Percentiles rank a stretch among this genome's conserved stretches.
Conservation (phyloP, 2,329 filamentous ascomycete species). For the Colletotrichum orbiculare region DNA sequence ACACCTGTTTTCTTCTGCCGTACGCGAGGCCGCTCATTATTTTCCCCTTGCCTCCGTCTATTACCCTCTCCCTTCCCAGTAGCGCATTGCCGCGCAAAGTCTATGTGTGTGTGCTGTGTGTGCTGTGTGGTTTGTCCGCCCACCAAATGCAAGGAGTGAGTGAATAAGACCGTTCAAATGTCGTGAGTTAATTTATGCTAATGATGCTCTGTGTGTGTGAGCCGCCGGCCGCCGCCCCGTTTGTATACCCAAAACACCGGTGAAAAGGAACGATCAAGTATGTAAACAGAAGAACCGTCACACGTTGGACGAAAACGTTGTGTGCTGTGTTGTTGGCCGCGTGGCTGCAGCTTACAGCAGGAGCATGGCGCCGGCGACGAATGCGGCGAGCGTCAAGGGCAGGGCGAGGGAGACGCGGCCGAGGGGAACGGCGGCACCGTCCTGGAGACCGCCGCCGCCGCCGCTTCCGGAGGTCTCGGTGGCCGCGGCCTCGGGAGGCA, state of each 20-base stretch:
- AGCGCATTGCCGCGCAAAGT: conserved; percentile 25
- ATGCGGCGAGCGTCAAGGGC: conserved; percentile 41
- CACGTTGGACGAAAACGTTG: background rate
- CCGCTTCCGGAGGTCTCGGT: conserved; percentile 39
- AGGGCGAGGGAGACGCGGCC: conserved; percentile 37
- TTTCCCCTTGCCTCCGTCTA: conserved; percentile 19
- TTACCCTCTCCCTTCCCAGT: background rate
- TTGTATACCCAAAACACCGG: conserved; percentile 15
- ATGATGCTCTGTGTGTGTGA: conserved; percentile 31
- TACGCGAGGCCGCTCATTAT: conserved; percentile 9
- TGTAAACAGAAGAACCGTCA: conserved; percentile 20
- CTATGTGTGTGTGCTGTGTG: conserved; percentile 25
- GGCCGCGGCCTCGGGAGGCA: conserved; percentile 49
- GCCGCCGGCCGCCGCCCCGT: conserved; percentile 11
- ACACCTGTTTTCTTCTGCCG: conserved; percentile 7
- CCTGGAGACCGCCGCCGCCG: conserved; percentile 48
- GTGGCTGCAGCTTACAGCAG: conserved; percentile 15
- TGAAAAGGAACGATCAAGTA: conserved; percentile 27
- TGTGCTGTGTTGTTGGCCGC: background rate
- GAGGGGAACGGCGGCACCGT: conserved; percentile 43
- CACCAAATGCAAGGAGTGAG: conserved; percentile 37
- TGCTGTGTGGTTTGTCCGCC: conserved; percentile 6
- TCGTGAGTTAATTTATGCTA: conserved; percentile 35
- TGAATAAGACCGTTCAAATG: conserved; percentile 35
- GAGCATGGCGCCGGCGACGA: conserved; percentile 39